These are phyloP conservation scores for Postia placenta DNA, from an alignment of 768 basidiomycete genomes.

Conservation along the genomic window DNA sequence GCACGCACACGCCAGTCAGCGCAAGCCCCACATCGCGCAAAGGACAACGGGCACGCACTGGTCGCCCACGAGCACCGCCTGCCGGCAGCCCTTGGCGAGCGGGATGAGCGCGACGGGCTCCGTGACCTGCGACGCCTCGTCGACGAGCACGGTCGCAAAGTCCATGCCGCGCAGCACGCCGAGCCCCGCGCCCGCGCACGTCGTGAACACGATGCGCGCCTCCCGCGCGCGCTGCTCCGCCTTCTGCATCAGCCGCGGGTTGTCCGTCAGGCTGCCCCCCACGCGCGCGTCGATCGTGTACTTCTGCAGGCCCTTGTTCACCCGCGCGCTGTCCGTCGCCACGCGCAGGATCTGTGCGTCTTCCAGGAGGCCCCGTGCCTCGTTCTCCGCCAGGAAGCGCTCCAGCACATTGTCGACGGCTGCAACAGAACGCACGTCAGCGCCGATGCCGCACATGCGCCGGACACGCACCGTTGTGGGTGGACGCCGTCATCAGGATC, in stretches of 20 bases:
- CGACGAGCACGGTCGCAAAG: constrained; percentile 59
- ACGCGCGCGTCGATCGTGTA: constrained; percentile 63
- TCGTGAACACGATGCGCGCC: constrained; percentile 56
- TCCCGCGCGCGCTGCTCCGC: constrained; percentile 53
- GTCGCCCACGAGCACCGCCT: constrained; percentile 61
- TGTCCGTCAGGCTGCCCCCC: constrained; percentile 58
- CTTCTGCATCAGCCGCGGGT: constrained; percentile 48
- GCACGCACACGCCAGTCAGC: too few species aligned
- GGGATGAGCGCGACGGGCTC: constrained; percentile 63
- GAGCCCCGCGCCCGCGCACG: constrained; percentile 59
- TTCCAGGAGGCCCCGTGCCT: constrained; percentile 33
- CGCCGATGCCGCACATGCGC: not conserved
- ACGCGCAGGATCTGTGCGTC: constrained; percentile 61
- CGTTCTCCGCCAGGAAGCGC: constrained; percentile 49
- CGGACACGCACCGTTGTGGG: constrained; percentile 48
- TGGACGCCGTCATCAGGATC: constrained; percentile 67
- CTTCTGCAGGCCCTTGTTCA: constrained; percentile 48
- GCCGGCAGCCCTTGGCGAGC: constrained; percentile 53
- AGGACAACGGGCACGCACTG: constrained; percentile 42
- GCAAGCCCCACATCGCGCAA: too few species aligned
- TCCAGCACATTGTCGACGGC: constrained; percentile 70
- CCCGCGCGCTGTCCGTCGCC: constrained; percentile 59
- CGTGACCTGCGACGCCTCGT: constrained; percentile 67
- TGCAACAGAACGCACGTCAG: constrained; percentile 17
- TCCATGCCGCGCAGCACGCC: constrained; percentile 48